A percentile compares a stretch with the other conserved stretches of the same genome.
These are phyloP conservation scores for Heterobasidion annosum DNA, from an alignment of 1,284 basidiomycete species.

Conservation along the genomic window DNA sequence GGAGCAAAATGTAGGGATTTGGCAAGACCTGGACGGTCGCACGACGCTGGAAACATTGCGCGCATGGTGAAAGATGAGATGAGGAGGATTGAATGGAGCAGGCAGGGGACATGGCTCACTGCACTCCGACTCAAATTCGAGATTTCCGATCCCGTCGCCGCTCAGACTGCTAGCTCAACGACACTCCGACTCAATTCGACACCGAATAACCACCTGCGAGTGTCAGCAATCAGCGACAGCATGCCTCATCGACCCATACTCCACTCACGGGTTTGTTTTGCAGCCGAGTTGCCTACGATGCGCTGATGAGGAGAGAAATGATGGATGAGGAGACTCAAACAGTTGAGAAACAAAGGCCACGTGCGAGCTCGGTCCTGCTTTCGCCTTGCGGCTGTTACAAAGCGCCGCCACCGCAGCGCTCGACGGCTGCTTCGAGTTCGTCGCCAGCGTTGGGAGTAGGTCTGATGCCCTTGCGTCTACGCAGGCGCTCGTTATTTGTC, in stretches of 20 bases:
- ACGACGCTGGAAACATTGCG: background rate
- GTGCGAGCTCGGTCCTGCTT: background rate
- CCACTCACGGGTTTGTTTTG: too few relatives aligned
- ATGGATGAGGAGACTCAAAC: background rate
- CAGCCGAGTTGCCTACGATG: too few relatives aligned
- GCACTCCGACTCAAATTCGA: conserved; percentile 27
- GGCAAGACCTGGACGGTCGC: background rate
- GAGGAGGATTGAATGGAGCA: conserved; percentile 1
- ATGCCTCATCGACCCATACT: too few relatives aligned
- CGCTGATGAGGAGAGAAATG: background rate
- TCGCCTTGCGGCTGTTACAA: background rate
- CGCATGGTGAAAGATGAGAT: conserved; percentile 5
- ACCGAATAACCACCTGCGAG: too few relatives aligned
- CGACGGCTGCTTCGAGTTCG: background rate
- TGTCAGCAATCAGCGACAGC: too few relatives aligned
- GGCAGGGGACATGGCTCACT: conserved; percentile 13
- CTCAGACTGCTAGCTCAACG: conserved; percentile 18
- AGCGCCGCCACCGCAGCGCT: background rate
- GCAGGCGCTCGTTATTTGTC: too few relatives aligned
- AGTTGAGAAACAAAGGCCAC: background rate
- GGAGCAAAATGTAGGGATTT: too few relatives aligned
- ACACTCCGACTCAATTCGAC: conserved; percentile 12
- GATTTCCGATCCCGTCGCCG: conserved; percentile 29
- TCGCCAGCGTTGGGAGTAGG: background rate
- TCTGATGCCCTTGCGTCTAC: too few relatives aligned